Evolutionary conservation across 148 eudicot species (phyloP), one percentile per base, ranked within the genome.

Genomic region (Nepenthes gracilis): DNA sequence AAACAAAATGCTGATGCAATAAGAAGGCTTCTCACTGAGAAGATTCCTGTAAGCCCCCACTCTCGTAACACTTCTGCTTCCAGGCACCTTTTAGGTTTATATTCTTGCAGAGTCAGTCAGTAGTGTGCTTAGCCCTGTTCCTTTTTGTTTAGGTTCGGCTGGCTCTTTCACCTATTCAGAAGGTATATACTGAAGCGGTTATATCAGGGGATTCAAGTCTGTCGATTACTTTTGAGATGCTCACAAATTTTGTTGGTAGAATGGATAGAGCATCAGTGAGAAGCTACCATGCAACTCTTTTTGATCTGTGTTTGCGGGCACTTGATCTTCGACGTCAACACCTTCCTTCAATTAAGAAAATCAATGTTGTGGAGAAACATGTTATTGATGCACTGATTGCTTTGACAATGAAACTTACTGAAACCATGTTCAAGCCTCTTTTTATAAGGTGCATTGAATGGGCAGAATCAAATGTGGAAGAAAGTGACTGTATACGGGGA

Each of bases 341-440:
- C 51, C 77, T 78, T 63, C 67, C 77, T 66, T 77, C 85, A 36
- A 62, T 93, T 33, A 74, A 64, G 71, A 67, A 75, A 48, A 60
- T 93, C 13, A 60, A 73, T 70, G 64, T 43, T 53, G 87, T 93
- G 40, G 98, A 93, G 81, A 75, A 81, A 56, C 65, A 73, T 79
- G 91, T 88, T 57, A 72, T 78, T 63, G 55, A 61, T 77, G 82
- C 95, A 45, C 59, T 83, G 66, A 77, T 88, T 67, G 54, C 64
- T 64, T 80, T 93, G 72, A 77, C 95, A 13, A 74, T 84, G 96
- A 93, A 86, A 78, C 89, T 93, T 74, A 88, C 98, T 5, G 98
- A 88, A 72, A 78, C 82, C 47, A 93, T 86, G 95, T 93, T 93
- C 75, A 86, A 72, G 80, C 96, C 98, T 70, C 89, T 93, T 57